These are phyloP conservation scores for Hansenula sp. DNA, from an alignment of 1,139 yeast species.

Conservation along the genomic window DNA sequence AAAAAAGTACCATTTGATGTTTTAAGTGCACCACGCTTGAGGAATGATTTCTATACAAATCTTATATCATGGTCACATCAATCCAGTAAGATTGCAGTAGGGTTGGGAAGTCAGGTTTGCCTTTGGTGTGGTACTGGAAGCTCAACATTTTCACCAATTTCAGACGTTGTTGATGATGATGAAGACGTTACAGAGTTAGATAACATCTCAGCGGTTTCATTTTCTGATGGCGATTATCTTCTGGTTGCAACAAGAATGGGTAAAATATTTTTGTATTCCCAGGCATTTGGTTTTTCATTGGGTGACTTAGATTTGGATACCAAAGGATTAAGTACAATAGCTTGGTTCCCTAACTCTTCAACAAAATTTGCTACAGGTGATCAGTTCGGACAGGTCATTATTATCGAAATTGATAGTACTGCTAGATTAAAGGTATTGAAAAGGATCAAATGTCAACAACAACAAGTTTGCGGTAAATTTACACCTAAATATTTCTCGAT, in stretches of 20 bases:
- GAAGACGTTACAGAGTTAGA: conserved; percentile 29
- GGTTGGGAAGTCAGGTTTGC: conserved; percentile 56
- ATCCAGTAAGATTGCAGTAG: conserved; percentile 61
- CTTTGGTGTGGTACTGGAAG: conserved; percentile 60
- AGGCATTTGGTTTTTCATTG: conserved; percentile 20
- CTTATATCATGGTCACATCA: conserved; percentile 68
- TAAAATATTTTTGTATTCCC: conserved; percentile 38
- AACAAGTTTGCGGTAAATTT: conserved; percentile 63
- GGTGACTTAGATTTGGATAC: conserved; percentile 13
- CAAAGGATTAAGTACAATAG: conserved; percentile 25
- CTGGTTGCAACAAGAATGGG: conserved; percentile 61
- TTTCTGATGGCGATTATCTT: conserved; percentile 44
- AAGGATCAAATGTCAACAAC: conserved; percentile 48
- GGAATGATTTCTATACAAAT: conserved; percentile 80
- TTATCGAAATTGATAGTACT: conserved; percentile 32
- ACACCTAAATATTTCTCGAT: background rate
- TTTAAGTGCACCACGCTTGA: conserved; percentile 70
- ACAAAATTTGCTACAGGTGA: conserved; percentile 58
- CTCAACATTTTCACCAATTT: conserved; percentile 31
- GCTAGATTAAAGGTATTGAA: conserved; percentile 21
- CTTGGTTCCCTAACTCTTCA: conserved; percentile 51
- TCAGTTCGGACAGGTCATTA: conserved; percentile 57
- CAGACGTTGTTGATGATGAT: too few species aligned
- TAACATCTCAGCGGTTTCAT: conserved; percentile 55
- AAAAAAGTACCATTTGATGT: conserved; percentile 39